Evolutionary conservation across 306 rosid species (phyloP), one percentile per base, ranked within the genome.

Genomic region (Abrus precatorius): DNA sequence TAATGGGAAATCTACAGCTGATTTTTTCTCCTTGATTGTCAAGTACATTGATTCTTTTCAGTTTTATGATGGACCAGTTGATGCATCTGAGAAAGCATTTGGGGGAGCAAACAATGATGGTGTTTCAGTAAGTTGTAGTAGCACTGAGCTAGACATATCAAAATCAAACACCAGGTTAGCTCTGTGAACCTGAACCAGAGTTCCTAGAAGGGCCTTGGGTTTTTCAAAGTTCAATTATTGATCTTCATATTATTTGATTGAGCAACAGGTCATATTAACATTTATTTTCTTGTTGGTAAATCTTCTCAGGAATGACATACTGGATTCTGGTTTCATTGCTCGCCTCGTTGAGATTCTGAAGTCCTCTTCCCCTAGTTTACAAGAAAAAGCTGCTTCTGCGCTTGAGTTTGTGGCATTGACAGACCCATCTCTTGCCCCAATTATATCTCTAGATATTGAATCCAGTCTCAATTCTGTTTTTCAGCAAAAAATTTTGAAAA

Each of bases 301-400:
- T 41, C 20, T 2, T 69, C 81, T 68, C 84, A 94, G 98, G 92
- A 84, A 85, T 43, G 72, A 68, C 87, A 77, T 88, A 87, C 84
- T 92, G n/a, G 92, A 91, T 61, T 61, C 84, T 57, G 82, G 38
- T 66, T 82, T 85, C 64, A 68, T 90, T 57, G 82, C 90, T 55
- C 82, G 79, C 71, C 90, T 95, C 29, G 89, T 92, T 77, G 92
- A 91, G 84, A 90, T 91, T 77, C 88, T 95, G 65, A 92, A 92
- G 88, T 78, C 86, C 41, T 83, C 93, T 60, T 68, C 88, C 38
- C 90, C 91, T 57, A 86, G 27, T 81, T 84, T 92, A 83, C 97
- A 95, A 82, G 86, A 83, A 78, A 92, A 92, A 85, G 97, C 97
- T 64, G 91, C 95, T 29, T 88, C 91, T 14, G 82, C 91, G 48